Base-by-base conservation (phyloP, 768 basidiomycete species). In the Leccinellum rugosiceps region DNA sequence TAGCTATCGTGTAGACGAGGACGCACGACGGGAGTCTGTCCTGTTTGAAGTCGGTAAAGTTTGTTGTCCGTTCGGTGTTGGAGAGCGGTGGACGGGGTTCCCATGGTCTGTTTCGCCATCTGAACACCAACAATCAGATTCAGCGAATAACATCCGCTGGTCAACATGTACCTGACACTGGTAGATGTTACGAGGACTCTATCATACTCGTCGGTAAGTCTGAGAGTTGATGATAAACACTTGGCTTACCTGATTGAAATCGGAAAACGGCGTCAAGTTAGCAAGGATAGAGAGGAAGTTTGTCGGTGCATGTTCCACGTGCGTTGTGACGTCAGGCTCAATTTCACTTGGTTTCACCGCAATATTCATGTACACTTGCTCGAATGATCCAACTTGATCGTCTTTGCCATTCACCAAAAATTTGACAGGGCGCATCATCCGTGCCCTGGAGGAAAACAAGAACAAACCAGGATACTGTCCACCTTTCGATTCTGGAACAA, bases 61-160 rank as follows among this genome's bases (percentile, higher is more conserved):
- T 98, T 99, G 79, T 98, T 98, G 75, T 99, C 97, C 10, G 97
- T 98, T 58, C 97, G 83, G 67, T 94, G 92, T 65, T 83, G 83
- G 41, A 98, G 72, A 6, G 94, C 90, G 2, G 95, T 98, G 31
- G 94, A 87, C 2, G 97, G 96, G 19, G 97, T 98, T 26, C 97
- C 97, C 97, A 99, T 99, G 2, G 92, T 90, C 84, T 99, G 97
- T 78, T 99, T 99, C 72, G 95, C 94, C 97, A 99, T 99, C 88
- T 98, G 72, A 54, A 60, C 28, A n/a, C 21, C 15, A 47, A 47
- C 17, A 13, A 28, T 72, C 50, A 63, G 50, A 25, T 25, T 49
- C 44, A 38, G 28, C 31, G 19, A 19, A 44, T 10, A 47, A 44
- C 28, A 45, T 15, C n/a, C 30, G 28, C 34, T 15, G 19, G 46